Base-by-base conservation (phyloP, 2,329 filamentous ascomycete species). In the Trichophyton mentagrophytes region DNA sequence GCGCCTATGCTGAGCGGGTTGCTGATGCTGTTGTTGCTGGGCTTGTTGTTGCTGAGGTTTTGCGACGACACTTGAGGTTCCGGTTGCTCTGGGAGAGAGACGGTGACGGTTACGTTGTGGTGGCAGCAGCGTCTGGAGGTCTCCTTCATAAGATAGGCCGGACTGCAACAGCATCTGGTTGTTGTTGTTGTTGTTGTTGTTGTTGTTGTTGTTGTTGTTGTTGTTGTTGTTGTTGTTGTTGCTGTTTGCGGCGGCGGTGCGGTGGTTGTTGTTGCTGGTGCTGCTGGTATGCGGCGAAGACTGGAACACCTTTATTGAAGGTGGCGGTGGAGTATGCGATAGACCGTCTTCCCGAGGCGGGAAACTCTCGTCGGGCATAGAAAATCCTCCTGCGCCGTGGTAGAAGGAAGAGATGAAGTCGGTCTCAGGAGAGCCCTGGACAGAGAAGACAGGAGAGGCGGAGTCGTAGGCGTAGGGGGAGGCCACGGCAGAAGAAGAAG, bases 91-190 rank as follows among this genome's bases (percentile, higher is more conserved):
- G 9, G 53, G n/a, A 11, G 53, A 47, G 56, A 58, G 56, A 44
- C 27, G 56, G 56, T 17, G 57, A n/a, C 17, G 55, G 44, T 58
- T 68, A 61, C 59, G 71, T 64, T 46, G 69, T 30, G 33, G 44
- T 3, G 57, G 42, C 11, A 64, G 56, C 58, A 64, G 17, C 46
- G 51, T 58, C 42, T 62, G 62, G 27, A 59, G 51, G 20, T 59
- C 42, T 38, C 44, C 36, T 30, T 64, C 63, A 40, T 55, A 58
- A 20, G 60, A 38, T n/a, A 62, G 40, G 3, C 58, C 58, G 27
- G 42, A 44, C 44, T 74, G 73, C 55, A 73, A 67, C 67, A 76
- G 70, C 74, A 76, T 76, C 62, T 71, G 68, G 55, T 67, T 67
- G 55, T 42, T 42, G 11, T 38, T 51, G 47, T 9, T 42, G 36